These are phyloP conservation scores for Aspergillus bridgeri DNA, from an alignment of 495 filamentous ascomycete species.

Conservation along the genomic window DNA sequence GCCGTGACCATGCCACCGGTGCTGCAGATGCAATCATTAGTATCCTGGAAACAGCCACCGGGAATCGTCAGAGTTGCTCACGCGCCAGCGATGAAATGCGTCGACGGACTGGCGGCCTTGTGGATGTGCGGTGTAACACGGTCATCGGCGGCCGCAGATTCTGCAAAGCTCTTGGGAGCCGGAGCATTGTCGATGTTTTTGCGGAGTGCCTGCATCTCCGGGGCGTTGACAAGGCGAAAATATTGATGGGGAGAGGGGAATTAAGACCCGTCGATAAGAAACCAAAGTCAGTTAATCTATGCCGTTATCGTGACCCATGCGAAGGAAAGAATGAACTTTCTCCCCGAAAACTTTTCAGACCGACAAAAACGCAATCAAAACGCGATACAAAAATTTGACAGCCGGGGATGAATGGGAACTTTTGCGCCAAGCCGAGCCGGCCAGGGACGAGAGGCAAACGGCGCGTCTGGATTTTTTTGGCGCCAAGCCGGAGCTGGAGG, in stretches of 20 bases:
- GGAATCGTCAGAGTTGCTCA: constrained; percentile 41
- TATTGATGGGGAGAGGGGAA: background rate
- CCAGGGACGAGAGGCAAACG: background rate
- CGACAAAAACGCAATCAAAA: background rate
- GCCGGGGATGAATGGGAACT: background rate
- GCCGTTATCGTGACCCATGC: background rate
- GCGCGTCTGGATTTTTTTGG: background rate
- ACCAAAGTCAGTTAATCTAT: background rate
- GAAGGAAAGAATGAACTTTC: background rate
- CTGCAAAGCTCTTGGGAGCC: background rate
- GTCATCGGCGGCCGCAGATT: constrained; percentile 5
- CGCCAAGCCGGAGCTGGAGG: background rate
- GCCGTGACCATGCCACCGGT: constrained; percentile 83
- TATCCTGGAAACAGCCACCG: background rate
- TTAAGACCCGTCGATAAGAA: background rate
- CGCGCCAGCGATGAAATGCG: constrained; percentile 85
- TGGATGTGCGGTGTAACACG: background rate
- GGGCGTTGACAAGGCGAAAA: background rate
- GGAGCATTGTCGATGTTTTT: background rate
- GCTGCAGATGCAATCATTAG: constrained; percentile 38
- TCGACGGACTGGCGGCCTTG: constrained; percentile 46
- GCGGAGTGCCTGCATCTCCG: background rate
- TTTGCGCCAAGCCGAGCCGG: background rate
- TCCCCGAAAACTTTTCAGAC: background rate
- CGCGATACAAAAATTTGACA: background rate